These are phyloP conservation scores for Yarrowia sp. DNA, from an alignment of 805 yeast genomes.

Conservation along the genomic window DNA sequence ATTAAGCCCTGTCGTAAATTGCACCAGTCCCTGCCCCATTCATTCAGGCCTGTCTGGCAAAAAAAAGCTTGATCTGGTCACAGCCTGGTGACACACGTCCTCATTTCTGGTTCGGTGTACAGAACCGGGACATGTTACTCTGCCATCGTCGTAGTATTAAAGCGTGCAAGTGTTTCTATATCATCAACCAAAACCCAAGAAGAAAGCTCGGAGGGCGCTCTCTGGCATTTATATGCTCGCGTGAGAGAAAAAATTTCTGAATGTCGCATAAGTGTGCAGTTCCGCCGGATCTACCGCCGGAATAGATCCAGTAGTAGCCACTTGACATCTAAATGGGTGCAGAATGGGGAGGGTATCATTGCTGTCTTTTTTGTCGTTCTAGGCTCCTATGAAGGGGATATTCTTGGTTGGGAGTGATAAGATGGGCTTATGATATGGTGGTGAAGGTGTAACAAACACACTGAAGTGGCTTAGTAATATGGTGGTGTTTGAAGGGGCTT, in stretches of 20 bases:
- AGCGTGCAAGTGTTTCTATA: slow-evolving; percentile 5
- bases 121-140: neutral
- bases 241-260: neutral
- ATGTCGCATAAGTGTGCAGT: slow-evolving; percentile 14
- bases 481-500: too few relatives aligned
- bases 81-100: neutral
- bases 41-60: too few relatives aligned
- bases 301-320: neutral
- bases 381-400: neutral
- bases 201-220: neutral
- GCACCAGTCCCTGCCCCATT: neutral
- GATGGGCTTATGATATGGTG: neutral
- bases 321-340: neutral
- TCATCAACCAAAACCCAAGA: slow-evolving; percentile 19
- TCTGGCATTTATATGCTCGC: neutral
- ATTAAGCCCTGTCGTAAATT: neutral
- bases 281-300: slow-evolving; percentile 7
- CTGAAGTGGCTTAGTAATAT: neutral
- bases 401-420: neutral
- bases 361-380: neutral
- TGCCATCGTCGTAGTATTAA: neutral
- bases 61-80: slow-evolving; percentile 2
- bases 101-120: neutral
- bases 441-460: neutral
- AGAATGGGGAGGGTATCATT: neutral